Percentiles rank a stretch among this genome's conserved stretches.
phyloP scores from a whole-genome alignment of 2,329 filamentous ascomycete genomes.

The Parastagonospora avenae region DNA sequence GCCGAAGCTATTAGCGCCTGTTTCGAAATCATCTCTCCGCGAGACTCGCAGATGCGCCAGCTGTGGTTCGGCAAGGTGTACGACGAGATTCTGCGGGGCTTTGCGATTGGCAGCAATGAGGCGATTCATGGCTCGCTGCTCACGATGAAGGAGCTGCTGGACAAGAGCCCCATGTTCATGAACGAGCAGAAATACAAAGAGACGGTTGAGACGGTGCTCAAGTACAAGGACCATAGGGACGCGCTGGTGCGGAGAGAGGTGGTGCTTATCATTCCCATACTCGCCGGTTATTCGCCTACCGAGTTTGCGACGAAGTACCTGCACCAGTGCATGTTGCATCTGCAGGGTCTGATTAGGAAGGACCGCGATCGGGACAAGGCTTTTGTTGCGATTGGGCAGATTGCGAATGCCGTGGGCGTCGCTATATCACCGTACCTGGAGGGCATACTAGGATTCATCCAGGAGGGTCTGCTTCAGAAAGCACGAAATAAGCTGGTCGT shows the following conservation, averaged over 20 bases:
- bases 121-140: constrained; percentile 92
- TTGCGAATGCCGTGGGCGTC: constrained; percentile 94
- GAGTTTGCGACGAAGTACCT: constrained; percentile 88
- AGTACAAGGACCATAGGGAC: constrained; percentile 92
- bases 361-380: constrained; percentile 89
- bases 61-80: constrained; percentile 92
- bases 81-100: constrained; percentile 78
- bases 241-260: constrained; percentile 86
- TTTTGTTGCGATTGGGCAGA: constrained; percentile 93
- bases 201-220: constrained; percentile 88
- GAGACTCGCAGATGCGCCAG: constrained; percentile 85
- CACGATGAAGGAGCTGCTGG: constrained; percentile 87
- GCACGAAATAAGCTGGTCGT: constrained; percentile 64
- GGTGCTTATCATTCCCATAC: constrained; percentile 86
- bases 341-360: constrained; percentile 91
- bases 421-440: constrained; percentile 95
- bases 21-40: constrained; percentile 92
- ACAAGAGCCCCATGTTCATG: constrained; percentile 99
- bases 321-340: constrained; percentile 95
- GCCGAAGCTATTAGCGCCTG: constrained; percentile 93
- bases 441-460: constrained; percentile 88
- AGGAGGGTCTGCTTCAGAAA: constrained; percentile 84
- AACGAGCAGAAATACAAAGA: constrained; percentile 85
- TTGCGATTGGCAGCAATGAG: constrained; percentile 79
- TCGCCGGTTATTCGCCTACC: constrained; percentile 88